These are phyloP conservation scores for Tylopilus cervinicoccineus DNA, from an alignment of 768 basidiomycete species.

Conservation along the genomic window DNA sequence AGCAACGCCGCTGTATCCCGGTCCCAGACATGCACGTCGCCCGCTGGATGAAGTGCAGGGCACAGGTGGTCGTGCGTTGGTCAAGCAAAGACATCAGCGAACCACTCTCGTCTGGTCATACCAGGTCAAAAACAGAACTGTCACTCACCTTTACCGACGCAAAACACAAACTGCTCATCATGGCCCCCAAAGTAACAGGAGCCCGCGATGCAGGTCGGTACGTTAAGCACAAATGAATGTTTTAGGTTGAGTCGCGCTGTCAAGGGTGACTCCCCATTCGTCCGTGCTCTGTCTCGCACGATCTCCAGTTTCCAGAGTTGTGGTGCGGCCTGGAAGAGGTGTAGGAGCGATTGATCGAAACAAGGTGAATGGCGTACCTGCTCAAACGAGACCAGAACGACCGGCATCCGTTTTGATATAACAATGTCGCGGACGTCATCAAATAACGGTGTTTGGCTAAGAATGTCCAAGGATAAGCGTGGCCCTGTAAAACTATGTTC, in stretches of 20 bases:
- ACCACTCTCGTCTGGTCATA: background rate
- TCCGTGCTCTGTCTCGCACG: conserved; percentile 45
- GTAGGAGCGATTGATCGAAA: too few relatives aligned
- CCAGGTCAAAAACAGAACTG: background rate
- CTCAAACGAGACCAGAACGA: conserved; percentile 39
- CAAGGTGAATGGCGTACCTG: conserved; percentile 14
- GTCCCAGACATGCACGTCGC: conserved; percentile 85
- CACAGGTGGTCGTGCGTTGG: background rate
- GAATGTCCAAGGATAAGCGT: background rate
- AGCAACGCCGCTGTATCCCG: conserved; percentile 70
- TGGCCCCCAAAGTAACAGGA: conserved; percentile 78
- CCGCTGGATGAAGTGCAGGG: conserved; percentile 41
- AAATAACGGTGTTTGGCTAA: conserved; percentile 48
- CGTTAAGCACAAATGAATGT: conserved; percentile 66
- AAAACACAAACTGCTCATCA: conserved; percentile 74
- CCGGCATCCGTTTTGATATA: conserved; percentile 39
- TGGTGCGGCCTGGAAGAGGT: conserved; percentile 50
- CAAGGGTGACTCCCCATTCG: conserved; percentile 20
- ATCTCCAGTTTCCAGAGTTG: conserved; percentile 72
- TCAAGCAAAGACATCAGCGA: background rate
- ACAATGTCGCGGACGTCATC: conserved; percentile 52
- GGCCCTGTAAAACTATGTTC: background rate
- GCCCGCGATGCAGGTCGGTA: conserved; percentile 66
- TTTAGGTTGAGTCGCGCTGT: conserved; percentile 36
- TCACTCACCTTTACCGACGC: conserved; percentile 66